Conservation (phyloP, 1,284 basidiomycete species). For the Spongiforma sp. region DNA sequence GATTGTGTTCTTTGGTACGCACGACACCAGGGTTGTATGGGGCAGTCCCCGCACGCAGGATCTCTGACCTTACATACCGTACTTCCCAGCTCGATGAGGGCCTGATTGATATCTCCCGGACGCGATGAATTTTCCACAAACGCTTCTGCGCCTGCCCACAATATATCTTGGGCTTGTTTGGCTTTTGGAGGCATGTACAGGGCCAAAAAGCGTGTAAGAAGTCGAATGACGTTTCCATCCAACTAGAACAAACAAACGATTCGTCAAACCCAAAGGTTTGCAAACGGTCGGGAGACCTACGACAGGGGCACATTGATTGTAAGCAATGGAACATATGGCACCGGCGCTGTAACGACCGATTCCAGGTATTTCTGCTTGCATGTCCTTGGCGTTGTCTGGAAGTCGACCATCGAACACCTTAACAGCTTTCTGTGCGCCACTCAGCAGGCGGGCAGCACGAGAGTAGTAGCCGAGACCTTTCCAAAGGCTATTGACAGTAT, state of each 20-base stretch:
- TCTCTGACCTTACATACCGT: constrained; percentile 88
- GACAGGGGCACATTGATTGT: constrained; percentile 82
- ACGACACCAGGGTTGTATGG: constrained; percentile 69
- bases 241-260: constrained; percentile 51
- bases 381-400: constrained; percentile 78
- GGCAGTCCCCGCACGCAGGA: constrained; percentile 78
- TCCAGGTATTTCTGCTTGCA: constrained; percentile 88
- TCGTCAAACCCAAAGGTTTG: not conserved
- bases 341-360: constrained; percentile 92
- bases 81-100: constrained; percentile 86
- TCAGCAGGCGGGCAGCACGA: constrained; percentile 80
- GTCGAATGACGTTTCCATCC: constrained; percentile 90
- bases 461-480: constrained; percentile 94
- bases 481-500: constrained; percentile 89
- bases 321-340: constrained; percentile 91
- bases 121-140: constrained; percentile 63
- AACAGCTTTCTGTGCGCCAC: constrained; percentile 80
- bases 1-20: constrained; percentile 52
- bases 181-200: constrained; percentile 82
- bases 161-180: constrained; percentile 75
- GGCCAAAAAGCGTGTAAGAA: constrained; percentile 82
- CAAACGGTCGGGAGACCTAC: constrained; percentile 49
- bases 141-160: constrained; percentile 81
- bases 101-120: constrained; percentile 89
- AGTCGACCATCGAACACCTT: constrained; percentile 71